Evolutionary conservation across 768 basidiomycete species (phyloP).

Genomic region (Cubamyces sp.): DNA sequence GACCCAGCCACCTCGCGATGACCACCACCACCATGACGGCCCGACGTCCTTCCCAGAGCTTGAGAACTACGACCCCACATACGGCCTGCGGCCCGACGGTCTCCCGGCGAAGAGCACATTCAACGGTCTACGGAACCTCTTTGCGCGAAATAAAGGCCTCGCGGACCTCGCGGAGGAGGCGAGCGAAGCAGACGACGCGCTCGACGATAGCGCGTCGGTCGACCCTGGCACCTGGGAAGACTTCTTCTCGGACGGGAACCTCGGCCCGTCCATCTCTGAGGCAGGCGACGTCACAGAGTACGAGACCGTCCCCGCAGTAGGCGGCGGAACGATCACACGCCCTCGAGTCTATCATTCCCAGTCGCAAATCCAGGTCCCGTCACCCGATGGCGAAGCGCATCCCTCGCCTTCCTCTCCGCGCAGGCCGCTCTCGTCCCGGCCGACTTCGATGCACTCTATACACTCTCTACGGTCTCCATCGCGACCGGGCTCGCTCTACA

Average conservation of each 20-base stretch:
- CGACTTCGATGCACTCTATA: slow-evolving; percentile 8
- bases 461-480: slow-evolving; percentile 13
- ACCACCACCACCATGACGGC: slow-evolving; percentile 26
- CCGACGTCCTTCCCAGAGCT: slow-evolving; percentile 55
- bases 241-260: slow-evolving; percentile 47
- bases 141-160: slow-evolving; percentile 63
- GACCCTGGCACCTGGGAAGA: slow-evolving; percentile 77
- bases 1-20: slow-evolving; percentile 37
- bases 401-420: neutral
- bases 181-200: slow-evolving; percentile 47
- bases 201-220: slow-evolving; percentile 53
- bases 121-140: slow-evolving; percentile 75
- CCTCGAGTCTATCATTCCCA: slow-evolving; percentile 88
- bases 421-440: slow-evolving; percentile 11
- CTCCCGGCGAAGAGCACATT: slow-evolving; percentile 86
- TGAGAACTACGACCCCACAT: slow-evolving; percentile 95
- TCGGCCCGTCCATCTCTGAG: slow-evolving; percentile 47
- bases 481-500: slow-evolving; percentile 24
- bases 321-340: slow-evolving; percentile 84
- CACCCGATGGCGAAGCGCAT: slow-evolving; percentile 36
- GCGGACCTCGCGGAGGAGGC: slow-evolving; percentile 80
- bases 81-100: slow-evolving; percentile 92
- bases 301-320: slow-evolving; percentile 90
- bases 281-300: slow-evolving; percentile 60
- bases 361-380: slow-evolving; percentile 61